Evolutionary conservation across 2,329 filamentous ascomycete genomes (phyloP).

Genomic region (Onygena corvina): DNA sequence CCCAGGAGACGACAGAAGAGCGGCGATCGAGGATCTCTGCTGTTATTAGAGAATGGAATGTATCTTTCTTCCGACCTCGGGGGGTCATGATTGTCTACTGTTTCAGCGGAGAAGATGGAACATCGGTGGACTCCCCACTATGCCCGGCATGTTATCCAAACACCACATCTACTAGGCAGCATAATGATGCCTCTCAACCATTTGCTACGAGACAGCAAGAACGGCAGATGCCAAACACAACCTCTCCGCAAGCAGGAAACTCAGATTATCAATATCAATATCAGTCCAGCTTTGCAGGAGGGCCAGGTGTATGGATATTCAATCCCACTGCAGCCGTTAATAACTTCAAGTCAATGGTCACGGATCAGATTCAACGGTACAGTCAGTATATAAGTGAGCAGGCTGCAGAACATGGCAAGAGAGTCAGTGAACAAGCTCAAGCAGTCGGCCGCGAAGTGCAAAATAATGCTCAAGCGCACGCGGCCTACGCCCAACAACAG

Average conservation of each 20-base stretch:
- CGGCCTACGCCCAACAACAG: slow-evolving; percentile 27
- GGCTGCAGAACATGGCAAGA: slow-evolving; percentile 25
- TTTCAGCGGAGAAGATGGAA: slow-evolving; percentile 26
- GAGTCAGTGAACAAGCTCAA: slow-evolving; percentile 25
- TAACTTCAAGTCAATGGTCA: slow-evolving; percentile 26
- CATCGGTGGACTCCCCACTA: slow-evolving; percentile 26
- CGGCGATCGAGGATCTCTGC: slow-evolving; percentile 28
- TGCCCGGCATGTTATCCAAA: slow-evolving; percentile 33
- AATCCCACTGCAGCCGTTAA: neutral
- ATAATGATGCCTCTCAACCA: neutral
- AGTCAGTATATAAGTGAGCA: slow-evolving; percentile 29
- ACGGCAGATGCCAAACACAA: neutral
- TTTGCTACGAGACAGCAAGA: neutral
- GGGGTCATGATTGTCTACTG: slow-evolving; percentile 25
- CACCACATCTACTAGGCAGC: slow-evolving; percentile 20
- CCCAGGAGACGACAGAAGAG: slow-evolving; percentile 32
- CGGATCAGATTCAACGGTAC: slow-evolving; percentile 30
- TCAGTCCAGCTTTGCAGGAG: neutral
- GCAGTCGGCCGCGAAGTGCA: slow-evolving; percentile 30
- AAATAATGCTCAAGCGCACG: slow-evolving; percentile 28
- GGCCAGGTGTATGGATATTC: neutral
- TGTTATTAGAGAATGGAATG: slow-evolving; percentile 35
- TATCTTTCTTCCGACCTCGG: slow-evolving; percentile 31
- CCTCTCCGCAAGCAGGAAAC: neutral
- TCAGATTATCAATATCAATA: slow-evolving; percentile 1